phyloP scores from a whole-genome alignment of 805 yeast species.

The Wickerhamiella azyma region DNA sequence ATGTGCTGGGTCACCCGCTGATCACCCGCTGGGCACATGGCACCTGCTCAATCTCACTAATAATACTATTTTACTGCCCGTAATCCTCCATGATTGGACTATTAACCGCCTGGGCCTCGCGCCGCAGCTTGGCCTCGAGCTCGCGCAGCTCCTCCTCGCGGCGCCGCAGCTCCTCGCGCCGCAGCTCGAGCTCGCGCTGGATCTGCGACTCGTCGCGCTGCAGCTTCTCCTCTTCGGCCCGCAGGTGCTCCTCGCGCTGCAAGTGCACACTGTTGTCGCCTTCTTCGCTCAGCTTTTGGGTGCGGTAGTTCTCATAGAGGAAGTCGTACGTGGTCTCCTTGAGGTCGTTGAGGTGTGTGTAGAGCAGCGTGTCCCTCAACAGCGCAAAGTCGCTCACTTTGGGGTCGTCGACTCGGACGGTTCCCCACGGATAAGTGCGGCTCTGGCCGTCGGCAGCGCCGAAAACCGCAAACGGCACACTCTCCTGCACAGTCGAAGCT shows the following conservation, averaged over 20 bases:
- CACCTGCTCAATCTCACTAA: too few relatives aligned
- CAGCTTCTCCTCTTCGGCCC: conserved; percentile 77
- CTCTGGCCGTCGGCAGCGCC: conserved; percentile 32
- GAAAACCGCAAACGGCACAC: conserved; percentile 54
- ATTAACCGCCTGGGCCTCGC: conserved; percentile 31
- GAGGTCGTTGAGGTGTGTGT: conserved; percentile 75
- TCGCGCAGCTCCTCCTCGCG: conserved; percentile 77
- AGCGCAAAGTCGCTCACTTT: conserved; percentile 68
- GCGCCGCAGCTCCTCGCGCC: conserved; percentile 68
- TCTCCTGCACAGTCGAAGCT: conserved; percentile 47
- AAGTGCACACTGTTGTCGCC: conserved; percentile 30
- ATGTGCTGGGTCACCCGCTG: too few relatives aligned
- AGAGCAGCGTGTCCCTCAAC: conserved; percentile 63
- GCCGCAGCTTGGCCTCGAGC: conserved; percentile 56
- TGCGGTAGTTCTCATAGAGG: conserved; percentile 78
- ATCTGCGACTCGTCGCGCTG: conserved; percentile 78
- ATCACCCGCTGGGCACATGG: too few relatives aligned
- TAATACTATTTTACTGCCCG: too few relatives aligned
- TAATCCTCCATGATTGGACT: conserved; percentile 8
- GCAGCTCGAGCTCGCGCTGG: conserved; percentile 68
- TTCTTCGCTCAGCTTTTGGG: conserved; percentile 65
- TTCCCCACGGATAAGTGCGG: conserved; percentile 51
- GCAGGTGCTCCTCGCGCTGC: conserved; percentile 78
- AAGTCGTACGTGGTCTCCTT: conserved; percentile 81
- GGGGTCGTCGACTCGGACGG: conserved; percentile 49